phyloP scores from a whole-genome alignment of 2,329 filamentous ascomycete genomes.

The Mollisiaceae sp. region DNA sequence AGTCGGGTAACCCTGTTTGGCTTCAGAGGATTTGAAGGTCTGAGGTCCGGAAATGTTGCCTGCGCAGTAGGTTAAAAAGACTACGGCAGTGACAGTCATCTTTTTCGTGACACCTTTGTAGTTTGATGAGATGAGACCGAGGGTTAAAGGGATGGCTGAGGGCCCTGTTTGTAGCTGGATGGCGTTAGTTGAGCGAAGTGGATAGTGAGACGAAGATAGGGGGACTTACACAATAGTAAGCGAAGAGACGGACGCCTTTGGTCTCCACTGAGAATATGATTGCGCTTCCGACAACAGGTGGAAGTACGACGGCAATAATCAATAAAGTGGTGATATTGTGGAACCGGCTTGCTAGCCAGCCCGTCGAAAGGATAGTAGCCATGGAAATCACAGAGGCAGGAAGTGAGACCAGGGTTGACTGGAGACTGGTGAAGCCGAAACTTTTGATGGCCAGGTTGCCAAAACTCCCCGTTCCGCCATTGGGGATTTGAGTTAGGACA shows the following conservation, averaged over 20 bases:
- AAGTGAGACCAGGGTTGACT: slow-evolving; percentile 40
- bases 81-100: slow-evolving; percentile 39
- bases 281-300: slow-evolving; percentile 36
- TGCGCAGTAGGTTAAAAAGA: slow-evolving; percentile 32
- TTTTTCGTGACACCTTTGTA: slow-evolving; percentile 42
- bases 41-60: slow-evolving; percentile 40
- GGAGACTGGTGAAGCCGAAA: slow-evolving; percentile 44
- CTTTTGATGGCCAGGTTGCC: slow-evolving; percentile 51
- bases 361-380: slow-evolving; percentile 31
- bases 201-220: not conserved
- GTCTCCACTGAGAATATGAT: slow-evolving; percentile 35
- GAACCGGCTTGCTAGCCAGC: slow-evolving; percentile 45
- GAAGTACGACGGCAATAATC: slow-evolving; percentile 32
- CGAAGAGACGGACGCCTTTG: slow-evolving; percentile 38
- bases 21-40: slow-evolving; percentile 29
- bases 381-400: slow-evolving; percentile 32
- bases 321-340: slow-evolving; percentile 34
- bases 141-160: slow-evolving; percentile 39
- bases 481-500: slow-evolving; percentile 62
- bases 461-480: slow-evolving; percentile 63
- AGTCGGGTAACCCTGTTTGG: slow-evolving; percentile 31
- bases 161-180: slow-evolving; percentile 45
- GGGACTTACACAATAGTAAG: slow-evolving; percentile 36
- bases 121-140: slow-evolving; percentile 41
- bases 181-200: slow-evolving; percentile 13